Evolutionary conservation across 2,329 filamentous ascomycete genomes (phyloP).

Genomic region (Verticillium nubilum): DNA sequence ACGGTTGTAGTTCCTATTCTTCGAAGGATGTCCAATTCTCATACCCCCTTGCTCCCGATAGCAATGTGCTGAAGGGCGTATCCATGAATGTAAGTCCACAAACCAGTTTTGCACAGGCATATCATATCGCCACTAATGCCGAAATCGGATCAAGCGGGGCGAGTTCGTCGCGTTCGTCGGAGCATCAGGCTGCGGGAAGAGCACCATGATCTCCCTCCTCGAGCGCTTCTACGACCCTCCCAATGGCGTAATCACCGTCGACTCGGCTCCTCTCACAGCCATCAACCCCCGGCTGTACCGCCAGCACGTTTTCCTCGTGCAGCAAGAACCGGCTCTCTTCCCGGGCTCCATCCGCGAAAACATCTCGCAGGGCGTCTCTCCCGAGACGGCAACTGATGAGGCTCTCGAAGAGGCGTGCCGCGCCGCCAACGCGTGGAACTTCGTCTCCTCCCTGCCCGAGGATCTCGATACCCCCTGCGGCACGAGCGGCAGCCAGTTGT

Average conservation of each 20-base stretch:
- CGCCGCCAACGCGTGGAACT: slow-evolving; percentile 51
- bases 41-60: not conserved
- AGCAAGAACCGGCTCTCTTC: slow-evolving; percentile 8
- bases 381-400: slow-evolving; percentile 18
- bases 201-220: slow-evolving; percentile 44
- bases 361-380: slow-evolving; percentile 39
- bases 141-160: too few relatives aligned
- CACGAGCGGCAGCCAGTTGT: slow-evolving; percentile 61
- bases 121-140: too few relatives aligned
- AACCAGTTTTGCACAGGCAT: too few relatives aligned
- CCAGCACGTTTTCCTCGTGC: not conserved
- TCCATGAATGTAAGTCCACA: not conserved
- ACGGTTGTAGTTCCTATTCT: not conserved
- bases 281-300: not conserved
- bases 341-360: slow-evolving; percentile 49
- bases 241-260: not conserved
- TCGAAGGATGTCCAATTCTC: not conserved
- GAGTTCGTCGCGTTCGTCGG: slow-evolving; percentile 50
- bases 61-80: not conserved
- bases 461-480: slow-evolving; percentile 60
- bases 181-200: slow-evolving; percentile 53
- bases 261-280: slow-evolving; percentile 20
- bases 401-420: slow-evolving; percentile 43
- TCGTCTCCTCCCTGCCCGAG: slow-evolving; percentile 44
- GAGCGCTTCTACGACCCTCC: slow-evolving; percentile 26